Percentiles rank a stretch among this genome's conserved stretches.
Conservation (phyloP, 495 filamentous ascomycete genomes). For the Amniculicola lignicola region DNA sequence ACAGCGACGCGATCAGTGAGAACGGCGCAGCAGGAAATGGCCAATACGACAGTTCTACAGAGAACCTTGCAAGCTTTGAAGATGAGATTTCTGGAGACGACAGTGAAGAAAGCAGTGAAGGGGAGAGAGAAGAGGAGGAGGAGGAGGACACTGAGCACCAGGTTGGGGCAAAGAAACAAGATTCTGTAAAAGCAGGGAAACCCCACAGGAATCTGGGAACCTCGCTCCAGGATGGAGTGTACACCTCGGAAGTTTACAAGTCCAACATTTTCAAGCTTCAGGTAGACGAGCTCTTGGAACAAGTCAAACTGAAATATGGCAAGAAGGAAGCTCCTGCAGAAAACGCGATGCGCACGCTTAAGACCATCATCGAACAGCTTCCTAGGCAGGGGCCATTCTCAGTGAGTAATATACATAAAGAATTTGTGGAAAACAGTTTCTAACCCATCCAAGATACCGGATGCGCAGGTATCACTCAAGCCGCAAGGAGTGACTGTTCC, state of each 20-base stretch:
- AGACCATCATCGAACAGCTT: constrained; percentile 68
- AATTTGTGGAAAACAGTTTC: background rate
- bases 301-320: constrained; percentile 65
- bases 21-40: background rate
- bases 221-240: constrained; percentile 27
- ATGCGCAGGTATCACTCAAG: constrained; percentile 68
- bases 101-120: background rate
- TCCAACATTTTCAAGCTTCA: constrained; percentile 83
- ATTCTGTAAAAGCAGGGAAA: too few relatives aligned
- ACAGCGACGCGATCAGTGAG: background rate
- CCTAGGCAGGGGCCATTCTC: constrained; percentile 54
- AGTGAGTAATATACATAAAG: constrained; percentile 43
- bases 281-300: constrained; percentile 74
- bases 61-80: background rate
- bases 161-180: background rate
- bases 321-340: constrained; percentile 64
- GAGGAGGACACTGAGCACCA: background rate
- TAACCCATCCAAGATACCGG: constrained; percentile 51
- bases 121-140: background rate
- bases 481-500: constrained; percentile 66
- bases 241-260: constrained; percentile 49
- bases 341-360: constrained; percentile 66
- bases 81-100: background rate
- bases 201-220: too few relatives aligned
- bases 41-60: too few relatives aligned